Base-by-base conservation (phyloP, 2,329 filamentous ascomycete species). In the Penicillium sclerotigenum region DNA sequence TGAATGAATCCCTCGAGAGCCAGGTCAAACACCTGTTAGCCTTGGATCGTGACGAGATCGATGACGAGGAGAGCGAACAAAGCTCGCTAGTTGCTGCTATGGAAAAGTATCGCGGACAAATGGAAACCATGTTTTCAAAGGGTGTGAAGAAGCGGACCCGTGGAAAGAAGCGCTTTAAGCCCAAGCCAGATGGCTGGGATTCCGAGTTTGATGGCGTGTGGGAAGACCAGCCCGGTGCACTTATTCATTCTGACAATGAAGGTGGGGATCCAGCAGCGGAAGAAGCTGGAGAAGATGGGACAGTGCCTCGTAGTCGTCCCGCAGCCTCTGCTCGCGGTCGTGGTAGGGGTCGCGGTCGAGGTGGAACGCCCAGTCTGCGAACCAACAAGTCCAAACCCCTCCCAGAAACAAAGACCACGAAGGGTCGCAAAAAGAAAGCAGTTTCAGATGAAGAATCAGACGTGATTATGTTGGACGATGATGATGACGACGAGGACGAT, bases 191-290 rank as follows among this genome's bases (percentile, higher is more conserved):
- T 11, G 81, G 80, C 2, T 97, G 92, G 91, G 91, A 97, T 68
- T 90, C 85, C n/a, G 93, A 97, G 62, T 77, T 92, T 26, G 88
- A 96, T 47, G 94, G 92, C 0, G 81, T 82, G 48, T 97, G 93
- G 92, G 88, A 88, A 58, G 88, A 94, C 46, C 85, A 91, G 56
- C 84, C 89, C 0, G 87, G 83, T 8, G 89, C 87, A 1, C 72
- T 86, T 5, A 79, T 86, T 42, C 75, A 75, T 56, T 77, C 77
- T 3, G 79, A 82, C n/a, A 71, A 78, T 20, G 75, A 81, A 58
- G 76, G 78, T 20, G 81, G 78, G 16, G 78, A 77, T 14, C 71
- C 68, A 13, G 65, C 68, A n/a, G 76, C 75, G 34, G 78, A 76
- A 34, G 76, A 79, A 31, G 77, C 78, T 16, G 68, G 74, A 14